Evolutionary conservation across 306 rosid genomes (phyloP), one percentile per base, ranked within the genome.

Genomic region (Castanospermum australe): DNA sequence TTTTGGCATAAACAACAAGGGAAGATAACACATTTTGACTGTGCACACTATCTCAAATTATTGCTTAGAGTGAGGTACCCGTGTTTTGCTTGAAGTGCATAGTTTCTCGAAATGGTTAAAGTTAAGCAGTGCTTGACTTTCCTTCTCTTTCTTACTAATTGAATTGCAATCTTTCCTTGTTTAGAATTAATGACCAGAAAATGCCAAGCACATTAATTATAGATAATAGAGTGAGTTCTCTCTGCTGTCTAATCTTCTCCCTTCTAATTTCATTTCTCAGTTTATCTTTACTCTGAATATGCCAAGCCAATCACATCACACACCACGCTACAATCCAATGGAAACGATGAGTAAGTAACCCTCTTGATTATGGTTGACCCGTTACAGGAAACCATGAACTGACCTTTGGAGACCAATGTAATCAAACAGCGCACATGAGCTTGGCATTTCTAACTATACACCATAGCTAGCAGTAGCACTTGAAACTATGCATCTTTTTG

Each of bases 331-430:
- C n/a, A 45, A 67, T 66, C 63, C 18, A 18, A 25, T 18, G 32
- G n/a, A 38, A 20, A 65, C 15, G 51, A 65, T n/a, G 32, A 3
- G 3, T 33, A 41, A 39, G 17, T 2, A 21, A 22, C 21, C 33
- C 51, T 17, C 28, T 55, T 8, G 32, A 24, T 6, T 22, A 8
- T 21, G 62, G 18, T 17, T 0, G n/a, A 66, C 21, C 38, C 25
- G 6, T 25, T n/a, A n/a, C 44, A 38, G 65, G 32, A 78, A 67
- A 67, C 54, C 39, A 12, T 67, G 76, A 59, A 32, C 76, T 59
- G 20, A 44, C 42, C 41, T 67, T 61, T 60, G 44, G 71, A 44
- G 47, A 44, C 35, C 10, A 38, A 45, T 28, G 44, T 32, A 75
- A 5, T 7, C 71, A 14, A 73, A 62, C 71, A 59, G 51, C 42